Conservation (phyloP, 2,329 filamentous ascomycete genomes). For the Colletotrichum neosansevieriae region DNA sequence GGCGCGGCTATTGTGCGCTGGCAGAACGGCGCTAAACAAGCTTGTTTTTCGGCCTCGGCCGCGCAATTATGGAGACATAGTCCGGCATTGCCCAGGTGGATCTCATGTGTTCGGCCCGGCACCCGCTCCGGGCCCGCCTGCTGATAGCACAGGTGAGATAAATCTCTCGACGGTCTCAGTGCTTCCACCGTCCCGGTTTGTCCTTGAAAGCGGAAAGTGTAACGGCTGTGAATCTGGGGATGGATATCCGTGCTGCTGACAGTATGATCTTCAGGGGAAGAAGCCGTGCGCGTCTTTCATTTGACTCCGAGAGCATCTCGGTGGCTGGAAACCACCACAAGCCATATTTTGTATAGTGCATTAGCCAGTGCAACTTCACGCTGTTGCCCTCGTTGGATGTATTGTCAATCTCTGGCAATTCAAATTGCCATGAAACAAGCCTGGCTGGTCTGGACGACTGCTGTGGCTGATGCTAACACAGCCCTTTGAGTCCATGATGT, state of each 20-base stretch:
- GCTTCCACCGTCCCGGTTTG: neutral
- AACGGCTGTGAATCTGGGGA: neutral
- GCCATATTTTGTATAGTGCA: neutral
- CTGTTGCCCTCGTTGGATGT: neutral
- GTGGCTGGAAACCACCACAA: conserved; percentile 1
- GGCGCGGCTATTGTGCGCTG: conserved; percentile 23
- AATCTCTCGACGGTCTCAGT: neutral
- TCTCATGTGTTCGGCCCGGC: conserved; percentile 19
- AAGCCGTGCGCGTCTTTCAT: conserved; percentile 14
- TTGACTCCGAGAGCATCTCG: neutral
- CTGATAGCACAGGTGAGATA: neutral
- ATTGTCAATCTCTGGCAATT: neutral
- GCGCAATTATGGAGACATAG: conserved; percentile 14
- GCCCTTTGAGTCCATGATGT: conserved; percentile 8
- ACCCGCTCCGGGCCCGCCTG: conserved; percentile 7
- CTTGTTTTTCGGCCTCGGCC: conserved; percentile 39
- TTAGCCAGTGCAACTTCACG: neutral
- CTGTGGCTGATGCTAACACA: neutral
- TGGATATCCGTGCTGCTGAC: neutral
- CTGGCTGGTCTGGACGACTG: neutral
- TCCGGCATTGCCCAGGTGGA: conserved; percentile 11
- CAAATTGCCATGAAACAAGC: conserved; percentile 8
- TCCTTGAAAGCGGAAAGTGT: neutral
- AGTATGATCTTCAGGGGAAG: conserved; percentile 15
- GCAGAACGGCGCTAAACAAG: conserved; percentile 36